Base-by-base conservation (phyloP, 2,329 filamentous ascomycete species). In the Verticillium nonalfalfae region DNA sequence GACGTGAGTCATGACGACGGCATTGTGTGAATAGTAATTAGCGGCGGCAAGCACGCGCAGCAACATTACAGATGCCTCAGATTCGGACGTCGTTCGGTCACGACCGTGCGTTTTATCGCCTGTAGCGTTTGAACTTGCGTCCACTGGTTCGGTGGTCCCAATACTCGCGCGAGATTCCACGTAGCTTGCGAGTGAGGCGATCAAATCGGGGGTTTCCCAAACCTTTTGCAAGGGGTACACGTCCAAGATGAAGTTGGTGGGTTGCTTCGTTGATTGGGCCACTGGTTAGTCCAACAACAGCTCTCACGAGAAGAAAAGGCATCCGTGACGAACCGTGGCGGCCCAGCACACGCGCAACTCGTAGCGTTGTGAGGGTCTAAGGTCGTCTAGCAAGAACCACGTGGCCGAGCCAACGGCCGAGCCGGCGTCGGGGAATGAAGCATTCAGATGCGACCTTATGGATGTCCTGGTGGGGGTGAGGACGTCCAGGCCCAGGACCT, bases 261-360 rank as follows among this genome's bases (percentile, higher is more conserved):
- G 94, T 88, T 97, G 90, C 93, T 97, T 59, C 62, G 38, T 18
- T 5, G 45, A 60, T 62, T 38, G 62, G 60, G 64, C 58, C 64
- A 61, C 60, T 38, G 36, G 15, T 52, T 11, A 52, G 45, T 52
- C n/a, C 18, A 52, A 26, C 15, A 26, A 52, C 45, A 26, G 7
- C 4, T n/a, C n/a, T 21, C 18, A 21, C 21, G 18, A 36, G 52
- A 13, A 63, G 39, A 45, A 38, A 52, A 18, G 18, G 9, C 21
- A 11, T 11, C 45, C 7, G 10, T 10, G 56, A 52, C 90, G 76
- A 82, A 97, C 94, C 63, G 89, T 95, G 50, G 95, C 95, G 63
- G 92, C 83, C 93, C 94, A 99, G 77, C 94, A 98, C 63, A 97
- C 82, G 60, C 95, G 87, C 57, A 96, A 84, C 79, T 99, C 95